Conservation (phyloP, 441 rosid genomes). For the California macrophylla region DNA sequence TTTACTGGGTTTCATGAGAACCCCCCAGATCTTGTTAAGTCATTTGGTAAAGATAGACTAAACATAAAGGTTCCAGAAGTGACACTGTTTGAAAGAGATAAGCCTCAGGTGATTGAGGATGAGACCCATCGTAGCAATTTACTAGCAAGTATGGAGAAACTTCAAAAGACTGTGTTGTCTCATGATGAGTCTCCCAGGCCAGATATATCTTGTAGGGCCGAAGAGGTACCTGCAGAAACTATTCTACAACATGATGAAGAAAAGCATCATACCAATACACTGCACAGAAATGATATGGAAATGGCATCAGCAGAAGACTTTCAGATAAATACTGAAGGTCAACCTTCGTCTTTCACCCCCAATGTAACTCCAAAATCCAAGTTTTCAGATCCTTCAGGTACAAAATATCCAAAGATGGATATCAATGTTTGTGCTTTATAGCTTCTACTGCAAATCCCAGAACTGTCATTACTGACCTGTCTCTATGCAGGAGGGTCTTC, state of each 20-base stretch:
- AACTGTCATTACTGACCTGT: neutral
- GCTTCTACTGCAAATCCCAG: neutral
- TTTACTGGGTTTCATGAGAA: constrained; percentile 25
- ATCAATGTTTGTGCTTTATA: neutral
- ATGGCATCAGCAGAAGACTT: constrained; percentile 13
- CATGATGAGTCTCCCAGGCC: constrained; percentile 20
- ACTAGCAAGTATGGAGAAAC: constrained; percentile 36
- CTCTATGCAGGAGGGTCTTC: neutral
- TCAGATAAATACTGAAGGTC: constrained; percentile 20
- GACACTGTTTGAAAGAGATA: constrained; percentile 22
- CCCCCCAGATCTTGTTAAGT: constrained; percentile 14
- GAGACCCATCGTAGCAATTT: constrained; percentile 17
- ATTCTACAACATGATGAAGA: constrained; percentile 15
- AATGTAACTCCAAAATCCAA: constrained; percentile 30
- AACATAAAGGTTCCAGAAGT: constrained; percentile 10
- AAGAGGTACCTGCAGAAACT: constrained; percentile 11
- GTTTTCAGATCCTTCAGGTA: constrained; percentile 36
- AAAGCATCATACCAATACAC: constrained; percentile 17
- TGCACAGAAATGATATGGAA: constrained; percentile 18
- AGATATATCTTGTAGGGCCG: constrained; percentile 13
- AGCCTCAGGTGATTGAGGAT: constrained; percentile 15
- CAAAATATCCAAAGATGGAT: constrained; percentile 1
- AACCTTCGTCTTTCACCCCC: constrained; percentile 25
- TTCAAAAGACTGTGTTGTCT: constrained; percentile 21
- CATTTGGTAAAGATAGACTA: neutral